phyloP scores from a whole-genome alignment of 352 stramenopile species.

The Peronospora farinosa region DNA sequence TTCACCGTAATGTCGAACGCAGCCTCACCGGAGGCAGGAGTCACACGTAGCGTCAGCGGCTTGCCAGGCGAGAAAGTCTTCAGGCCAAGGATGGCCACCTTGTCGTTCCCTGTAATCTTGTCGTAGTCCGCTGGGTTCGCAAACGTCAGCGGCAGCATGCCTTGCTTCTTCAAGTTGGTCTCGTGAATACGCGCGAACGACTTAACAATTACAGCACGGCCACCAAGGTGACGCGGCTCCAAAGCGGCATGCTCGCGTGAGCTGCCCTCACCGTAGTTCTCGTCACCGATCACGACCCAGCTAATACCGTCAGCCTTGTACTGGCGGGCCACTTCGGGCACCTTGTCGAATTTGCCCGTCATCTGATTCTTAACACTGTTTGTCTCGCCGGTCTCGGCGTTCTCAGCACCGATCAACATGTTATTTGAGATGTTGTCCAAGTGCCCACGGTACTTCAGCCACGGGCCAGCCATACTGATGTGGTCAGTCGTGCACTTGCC shows the following conservation, averaged over 20 bases:
- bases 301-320: constrained; percentile 88
- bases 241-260: constrained; percentile 90
- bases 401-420: constrained; percentile 90
- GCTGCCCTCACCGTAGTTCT: constrained; percentile 92
- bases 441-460: constrained; percentile 92
- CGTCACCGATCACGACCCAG: constrained; percentile 90
- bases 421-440: constrained; percentile 95
- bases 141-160: constrained; percentile 91
- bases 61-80: constrained; percentile 81
- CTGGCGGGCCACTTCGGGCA: constrained; percentile 82
- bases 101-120: constrained; percentile 89
- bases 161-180: constrained; percentile 95
- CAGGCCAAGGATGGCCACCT: constrained; percentile 87
- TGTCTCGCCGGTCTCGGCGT: constrained; percentile 89
- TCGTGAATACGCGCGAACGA: constrained; percentile 93
- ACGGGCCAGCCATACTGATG: constrained; percentile 91
- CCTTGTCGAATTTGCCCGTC: constrained; percentile 83
- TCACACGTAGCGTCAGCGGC: constrained; percentile 80
- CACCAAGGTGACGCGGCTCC: constrained; percentile 87
- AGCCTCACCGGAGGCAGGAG: constrained; percentile 45
- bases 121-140: constrained; percentile 90
- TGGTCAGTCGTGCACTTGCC: constrained; percentile 94
- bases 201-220: constrained; percentile 88
- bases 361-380: constrained; percentile 90
- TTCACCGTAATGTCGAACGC: constrained; percentile 88